Evolutionary conservation across 2,329 filamentous ascomycete genomes (phyloP).

Genomic region (Simplicillium sp.): DNA sequence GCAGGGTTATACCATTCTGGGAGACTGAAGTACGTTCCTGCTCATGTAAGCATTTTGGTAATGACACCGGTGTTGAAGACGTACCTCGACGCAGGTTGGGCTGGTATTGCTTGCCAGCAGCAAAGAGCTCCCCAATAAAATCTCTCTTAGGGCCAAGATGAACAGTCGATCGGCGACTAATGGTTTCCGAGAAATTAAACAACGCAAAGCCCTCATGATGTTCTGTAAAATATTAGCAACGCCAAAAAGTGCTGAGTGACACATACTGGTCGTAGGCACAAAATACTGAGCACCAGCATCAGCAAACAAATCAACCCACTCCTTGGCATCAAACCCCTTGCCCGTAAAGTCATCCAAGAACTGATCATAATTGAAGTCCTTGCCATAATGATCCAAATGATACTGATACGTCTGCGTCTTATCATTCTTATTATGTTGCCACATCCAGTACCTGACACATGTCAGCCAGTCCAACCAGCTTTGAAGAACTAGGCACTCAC

Average conservation of each 20-base stretch:
- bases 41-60: too few relatives aligned
- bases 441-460: conserved; percentile 6
- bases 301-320: conserved; percentile 43
- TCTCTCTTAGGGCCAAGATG: conserved; percentile 19
- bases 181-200: conserved; percentile 24
- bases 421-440: conserved; percentile 3
- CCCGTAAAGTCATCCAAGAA: conserved; percentile 45
- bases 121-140: conserved; percentile 29
- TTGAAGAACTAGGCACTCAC: conserved; percentile 10
- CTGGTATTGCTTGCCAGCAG: conserved; percentile 8
- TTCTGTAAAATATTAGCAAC: conserved; percentile 14
- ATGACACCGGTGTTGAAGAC: too few relatives aligned
- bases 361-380: conserved; percentile 44
- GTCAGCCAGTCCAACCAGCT: not conserved
- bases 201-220: conserved; percentile 34
- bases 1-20: conserved; percentile 40
- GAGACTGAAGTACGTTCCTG: conserved; percentile 37
- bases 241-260: conserved; percentile 22
- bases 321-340: conserved; percentile 36
- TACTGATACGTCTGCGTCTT: conserved; percentile 29
- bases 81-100: conserved; percentile 1
- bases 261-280: conserved; percentile 27
- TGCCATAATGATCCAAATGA: conserved; percentile 39
- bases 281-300: conserved; percentile 42
- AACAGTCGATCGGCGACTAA: conserved; percentile 27